phyloP scores from a whole-genome alignment of 2,329 filamentous ascomycete species.

The Septoria petroselini region DNA sequence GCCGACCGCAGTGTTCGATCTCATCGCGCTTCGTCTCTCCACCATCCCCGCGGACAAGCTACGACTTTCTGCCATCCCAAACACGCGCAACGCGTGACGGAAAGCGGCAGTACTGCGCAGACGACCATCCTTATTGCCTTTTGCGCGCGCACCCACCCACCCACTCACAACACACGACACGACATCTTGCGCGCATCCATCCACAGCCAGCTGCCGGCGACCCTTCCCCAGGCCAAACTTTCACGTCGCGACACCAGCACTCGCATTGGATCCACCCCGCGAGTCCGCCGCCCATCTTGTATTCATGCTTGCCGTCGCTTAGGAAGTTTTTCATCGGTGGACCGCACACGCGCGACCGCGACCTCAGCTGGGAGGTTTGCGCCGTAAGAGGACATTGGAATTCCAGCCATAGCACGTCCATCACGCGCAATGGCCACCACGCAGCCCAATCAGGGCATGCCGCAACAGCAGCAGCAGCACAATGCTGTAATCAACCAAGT shows the following conservation, averaged over 20 bases:
- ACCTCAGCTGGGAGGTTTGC: constrained; percentile 20
- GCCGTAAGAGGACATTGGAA: constrained; percentile 14
- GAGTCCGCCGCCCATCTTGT: background rate
- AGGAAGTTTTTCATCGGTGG: constrained; percentile 12
- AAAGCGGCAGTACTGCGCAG: constrained; percentile 3
- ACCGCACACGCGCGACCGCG: constrained; percentile 25
- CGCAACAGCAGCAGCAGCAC: constrained; percentile 24
- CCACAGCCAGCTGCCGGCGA: constrained; percentile 8
- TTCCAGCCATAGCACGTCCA: constrained; percentile 14
- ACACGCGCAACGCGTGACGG: constrained; percentile 14
- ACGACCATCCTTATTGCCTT: constrained; percentile 1
- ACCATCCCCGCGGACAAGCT: constrained; percentile 17
- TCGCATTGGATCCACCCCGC: constrained; percentile 6
- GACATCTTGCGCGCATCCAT: constrained; percentile 14
- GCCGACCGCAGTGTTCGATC: constrained; percentile 13
- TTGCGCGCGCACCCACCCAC: constrained; percentile 5
- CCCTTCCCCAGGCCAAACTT: constrained; percentile 8
- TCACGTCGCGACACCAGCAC: constrained; percentile 8
- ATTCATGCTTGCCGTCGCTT: constrained; percentile 17
- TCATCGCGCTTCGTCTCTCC: constrained; percentile 7
- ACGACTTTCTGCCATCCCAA: constrained; percentile 10
- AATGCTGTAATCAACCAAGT: constrained; percentile 26
- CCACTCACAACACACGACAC: constrained; percentile 3
- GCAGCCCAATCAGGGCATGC: constrained; percentile 32
- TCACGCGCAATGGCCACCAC: constrained; percentile 32